phyloP scores from a whole-genome alignment of 768 basidiomycete species.

The Leccinum arenicola region DNA sequence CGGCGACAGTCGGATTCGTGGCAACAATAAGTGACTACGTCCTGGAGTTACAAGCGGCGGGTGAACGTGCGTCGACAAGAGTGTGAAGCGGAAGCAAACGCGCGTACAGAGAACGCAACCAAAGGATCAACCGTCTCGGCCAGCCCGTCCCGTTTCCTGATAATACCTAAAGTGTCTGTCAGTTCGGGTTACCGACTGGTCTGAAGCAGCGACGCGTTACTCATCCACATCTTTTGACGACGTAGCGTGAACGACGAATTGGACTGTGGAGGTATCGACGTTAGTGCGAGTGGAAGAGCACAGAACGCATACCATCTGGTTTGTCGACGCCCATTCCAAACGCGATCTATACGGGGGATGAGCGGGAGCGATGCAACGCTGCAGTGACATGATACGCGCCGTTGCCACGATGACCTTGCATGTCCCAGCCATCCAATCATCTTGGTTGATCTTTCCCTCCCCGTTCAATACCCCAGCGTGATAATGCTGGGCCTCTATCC shows the following conservation, averaged over 20 bases:
- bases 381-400: slow-evolving; percentile 40
- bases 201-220: slow-evolving; percentile 37
- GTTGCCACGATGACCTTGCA: slow-evolving; percentile 91
- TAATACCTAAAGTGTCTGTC: slow-evolving; percentile 55
- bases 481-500: slow-evolving; percentile 72
- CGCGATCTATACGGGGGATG: slow-evolving; percentile 57
- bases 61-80: not conserved
- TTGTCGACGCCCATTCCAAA: slow-evolving; percentile 99
- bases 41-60: slow-evolving; percentile 38
- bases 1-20: slow-evolving; percentile 87
- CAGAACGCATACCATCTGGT: slow-evolving; percentile 52
- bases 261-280: slow-evolving; percentile 49
- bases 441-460: slow-evolving; percentile 62
- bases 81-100: slow-evolving; percentile 3
- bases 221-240: slow-evolving; percentile 84
- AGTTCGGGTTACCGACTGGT: not conserved
- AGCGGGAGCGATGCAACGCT: not conserved
- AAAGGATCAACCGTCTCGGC: slow-evolving; percentile 81
- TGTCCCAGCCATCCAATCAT: slow-evolving; percentile 69
- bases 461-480: slow-evolving; percentile 75
- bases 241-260: slow-evolving; percentile 87
- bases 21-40: slow-evolving; percentile 73
- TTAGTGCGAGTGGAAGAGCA: not conserved
- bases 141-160: slow-evolving; percentile 98
- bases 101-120: slow-evolving; percentile 83